Base-by-base conservation (phyloP, 768 basidiomycete species). In the Cystobasidium ongulense region DNA sequence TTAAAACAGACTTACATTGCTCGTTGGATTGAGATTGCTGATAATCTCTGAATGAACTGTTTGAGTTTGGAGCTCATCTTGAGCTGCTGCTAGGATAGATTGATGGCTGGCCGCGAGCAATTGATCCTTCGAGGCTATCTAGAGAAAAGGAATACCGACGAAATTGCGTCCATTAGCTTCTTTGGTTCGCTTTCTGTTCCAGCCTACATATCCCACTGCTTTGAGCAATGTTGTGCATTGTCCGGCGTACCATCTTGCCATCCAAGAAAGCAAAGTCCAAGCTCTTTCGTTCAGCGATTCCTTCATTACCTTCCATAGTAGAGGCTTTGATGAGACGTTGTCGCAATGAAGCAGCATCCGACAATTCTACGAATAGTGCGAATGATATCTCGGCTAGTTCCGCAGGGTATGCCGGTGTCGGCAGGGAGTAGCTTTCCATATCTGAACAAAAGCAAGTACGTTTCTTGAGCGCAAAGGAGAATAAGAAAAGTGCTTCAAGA, bases 231-330 rank as follows among this genome's bases (percentile, higher is more conserved):
- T 21, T 31, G 53, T 7, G 33, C 33, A 59, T 11, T 21, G 57
- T 7, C 27, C 2, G 10, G 63, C 63, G 23, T 43, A 64, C 63
- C 65, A 67, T 67, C 15, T 31, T 84, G 25, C 90, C 91, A 80
- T 97, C 89, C 78, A 98, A 84, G 81, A 97, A 97, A 0, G 90
- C 89, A 82, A 90, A 96, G 78, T 93, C 91, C 77, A 96, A 85
- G n/a, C 86, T 85, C 33, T 86, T 86, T 64, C 91, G 85, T 77
- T 90, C 89, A 17, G 76, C 78, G 31, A 90, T 86, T 23, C 91
- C 91, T 7, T 84, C 84, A 0, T 80, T 80, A 0, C 88, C 89
- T 21, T 83, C 80, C 52, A 86, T 81, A 11, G 84, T 85, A 1
- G 90, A 85, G 0, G 92, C 92, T 5, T 82, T 82, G 63, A 94